Conservation (phyloP, 2,329 filamentous ascomycete genomes). For the Pseudogymnoascus sp. region DNA sequence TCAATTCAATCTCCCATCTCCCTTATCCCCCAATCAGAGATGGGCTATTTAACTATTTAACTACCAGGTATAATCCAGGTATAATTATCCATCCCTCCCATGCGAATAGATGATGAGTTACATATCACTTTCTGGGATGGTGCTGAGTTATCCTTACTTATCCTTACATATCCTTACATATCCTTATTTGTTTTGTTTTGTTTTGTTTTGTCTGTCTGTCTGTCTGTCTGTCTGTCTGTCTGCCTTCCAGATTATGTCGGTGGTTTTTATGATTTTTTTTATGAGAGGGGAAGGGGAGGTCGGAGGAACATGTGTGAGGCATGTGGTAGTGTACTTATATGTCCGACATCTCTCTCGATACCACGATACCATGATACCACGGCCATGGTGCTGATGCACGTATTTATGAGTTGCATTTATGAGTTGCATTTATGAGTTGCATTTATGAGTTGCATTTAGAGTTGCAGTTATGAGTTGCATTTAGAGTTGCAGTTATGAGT, state of each 20-base stretch:
- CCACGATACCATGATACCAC: too few relatives aligned
- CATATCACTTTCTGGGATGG: background rate
- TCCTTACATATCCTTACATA: background rate
- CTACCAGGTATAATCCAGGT: background rate
- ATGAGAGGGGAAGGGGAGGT: background rate
- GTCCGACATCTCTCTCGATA: background rate
- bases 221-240: too few relatives aligned
- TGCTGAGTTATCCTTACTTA: background rate
- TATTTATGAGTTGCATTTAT: background rate
- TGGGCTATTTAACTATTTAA: background rate
- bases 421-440: background rate
- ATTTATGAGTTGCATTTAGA: background rate
- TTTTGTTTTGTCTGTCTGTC: background rate
- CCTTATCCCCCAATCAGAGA: background rate
- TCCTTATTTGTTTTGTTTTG: too few relatives aligned
- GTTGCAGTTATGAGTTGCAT: background rate
- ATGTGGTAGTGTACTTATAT: background rate
- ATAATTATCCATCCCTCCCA: background rate
- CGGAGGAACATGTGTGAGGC: background rate
- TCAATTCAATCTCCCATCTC: background rate
- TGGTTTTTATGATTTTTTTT: too few relatives aligned
- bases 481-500: too few relatives aligned
- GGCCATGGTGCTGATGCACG: background rate
- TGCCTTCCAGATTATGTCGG: background rate
- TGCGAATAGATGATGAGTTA: background rate